These are phyloP conservation scores for Dictyostelium brefeldianum DNA, from an alignment of 78 protist species.

Conservation along the genomic window DNA sequence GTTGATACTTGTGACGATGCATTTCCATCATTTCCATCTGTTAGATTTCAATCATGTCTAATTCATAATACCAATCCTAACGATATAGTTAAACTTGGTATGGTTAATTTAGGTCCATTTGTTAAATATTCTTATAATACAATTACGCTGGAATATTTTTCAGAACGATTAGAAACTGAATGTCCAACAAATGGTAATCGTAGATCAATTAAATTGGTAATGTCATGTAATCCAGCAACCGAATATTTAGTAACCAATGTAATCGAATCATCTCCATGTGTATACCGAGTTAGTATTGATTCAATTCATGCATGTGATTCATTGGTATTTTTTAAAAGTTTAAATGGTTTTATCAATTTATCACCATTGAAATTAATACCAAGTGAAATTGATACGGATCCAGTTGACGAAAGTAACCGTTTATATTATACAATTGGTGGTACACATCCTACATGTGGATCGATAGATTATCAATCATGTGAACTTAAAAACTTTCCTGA, in stretches of 20 bases:
- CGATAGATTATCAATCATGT: background rate
- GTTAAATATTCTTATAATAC: background rate
- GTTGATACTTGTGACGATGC: background rate
- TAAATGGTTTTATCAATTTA: background rate
- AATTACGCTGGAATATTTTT: background rate
- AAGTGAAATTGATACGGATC: background rate
- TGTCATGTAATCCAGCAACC: background rate
- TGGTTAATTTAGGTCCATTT: background rate
- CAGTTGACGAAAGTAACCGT: background rate
- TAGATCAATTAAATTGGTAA: background rate
- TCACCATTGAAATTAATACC: background rate
- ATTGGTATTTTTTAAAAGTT: background rate
- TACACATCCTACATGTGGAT: background rate
- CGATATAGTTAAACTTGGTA: background rate
- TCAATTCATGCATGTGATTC: background rate
- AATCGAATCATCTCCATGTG: background rate
- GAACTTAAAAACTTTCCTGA: background rate
- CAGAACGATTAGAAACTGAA: background rate
- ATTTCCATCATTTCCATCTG: background rate
- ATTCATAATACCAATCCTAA: background rate
- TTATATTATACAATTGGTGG: conserved; percentile 3
- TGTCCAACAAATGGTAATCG: background rate
- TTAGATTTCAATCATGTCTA: background rate
- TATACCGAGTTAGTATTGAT: background rate
- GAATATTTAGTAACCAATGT: background rate